phyloP scores from a whole-genome alignment of 352 stramenopile species.

The Pythium guiyangense region DNA sequence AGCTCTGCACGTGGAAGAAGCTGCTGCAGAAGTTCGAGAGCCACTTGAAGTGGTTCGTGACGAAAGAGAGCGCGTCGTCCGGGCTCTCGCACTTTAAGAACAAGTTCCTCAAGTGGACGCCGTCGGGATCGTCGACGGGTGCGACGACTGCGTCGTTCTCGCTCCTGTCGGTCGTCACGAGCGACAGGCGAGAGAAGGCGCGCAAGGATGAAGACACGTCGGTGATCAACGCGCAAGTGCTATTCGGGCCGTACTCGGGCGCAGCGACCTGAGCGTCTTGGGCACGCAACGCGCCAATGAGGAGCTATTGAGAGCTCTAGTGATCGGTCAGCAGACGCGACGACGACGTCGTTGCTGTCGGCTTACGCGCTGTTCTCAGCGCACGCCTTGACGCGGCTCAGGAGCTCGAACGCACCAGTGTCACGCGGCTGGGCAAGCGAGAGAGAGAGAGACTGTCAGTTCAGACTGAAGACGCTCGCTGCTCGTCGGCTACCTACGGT shows the following conservation, averaged over 20 bases:
- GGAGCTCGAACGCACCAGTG: constrained; percentile 65
- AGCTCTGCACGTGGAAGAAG: constrained; percentile 79
- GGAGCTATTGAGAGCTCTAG: too few species aligned
- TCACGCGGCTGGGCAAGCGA: constrained; percentile 51
- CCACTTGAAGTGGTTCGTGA: constrained; percentile 79
- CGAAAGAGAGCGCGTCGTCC: constrained; percentile 76
- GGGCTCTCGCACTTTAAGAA: constrained; percentile 85
- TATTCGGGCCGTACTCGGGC: constrained; percentile 76
- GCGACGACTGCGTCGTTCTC: constrained; percentile 3
- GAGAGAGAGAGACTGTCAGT: background rate
- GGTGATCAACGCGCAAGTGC: constrained; percentile 57
- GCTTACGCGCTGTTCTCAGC: constrained; percentile 32
- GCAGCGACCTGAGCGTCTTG: constrained; percentile 23
- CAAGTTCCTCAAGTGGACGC: constrained; percentile 79
- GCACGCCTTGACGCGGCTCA: constrained; percentile 61
- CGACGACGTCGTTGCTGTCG: background rate
- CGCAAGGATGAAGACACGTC: constrained; percentile 60
- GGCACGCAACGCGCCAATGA: too few species aligned
- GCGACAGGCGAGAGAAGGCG: constrained; percentile 29
- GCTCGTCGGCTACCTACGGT: too few species aligned
- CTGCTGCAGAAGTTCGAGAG: constrained; percentile 81
- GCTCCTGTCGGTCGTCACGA: background rate
- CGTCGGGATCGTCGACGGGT: constrained; percentile 24
- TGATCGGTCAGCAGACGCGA: too few species aligned
- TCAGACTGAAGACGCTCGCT: background rate